Percentiles rank a stretch among this genome's conserved stretches.
Conservation (phyloP, 306 rosid genomes). For the Inga laurina region DNA sequence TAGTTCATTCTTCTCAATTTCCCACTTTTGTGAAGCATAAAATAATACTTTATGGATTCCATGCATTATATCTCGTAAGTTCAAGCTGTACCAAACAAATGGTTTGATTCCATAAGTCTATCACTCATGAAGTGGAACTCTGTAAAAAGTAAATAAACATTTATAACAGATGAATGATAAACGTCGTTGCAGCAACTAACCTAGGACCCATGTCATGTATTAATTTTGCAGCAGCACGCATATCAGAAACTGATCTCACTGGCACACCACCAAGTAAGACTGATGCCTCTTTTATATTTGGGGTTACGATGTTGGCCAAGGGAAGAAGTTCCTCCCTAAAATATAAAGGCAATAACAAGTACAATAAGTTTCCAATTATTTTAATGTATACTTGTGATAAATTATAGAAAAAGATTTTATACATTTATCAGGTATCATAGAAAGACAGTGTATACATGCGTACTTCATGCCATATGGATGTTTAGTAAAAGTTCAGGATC, state of each 20-base stretch:
- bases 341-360: slow-evolving; percentile 36
- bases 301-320: slow-evolving; percentile 83
- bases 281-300: slow-evolving; percentile 90
- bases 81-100: slow-evolving; percentile 6
- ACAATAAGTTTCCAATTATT: slow-evolving; percentile 26
- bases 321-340: slow-evolving; percentile 91
- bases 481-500: slow-evolving; percentile 11
- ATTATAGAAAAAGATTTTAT: background rate
- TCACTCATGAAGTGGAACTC: slow-evolving; percentile 6
- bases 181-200: slow-evolving; percentile 44
- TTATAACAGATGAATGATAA: background rate
- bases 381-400: slow-evolving; percentile 11
- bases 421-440: slow-evolving; percentile 4
- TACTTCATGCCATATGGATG: slow-evolving; percentile 15
- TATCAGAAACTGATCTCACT: slow-evolving; percentile 77
- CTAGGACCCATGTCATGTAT: slow-evolving; percentile 81
- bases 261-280: slow-evolving; percentile 71
- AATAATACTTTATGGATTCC: background rate
- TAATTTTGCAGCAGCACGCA: slow-evolving; percentile 80
- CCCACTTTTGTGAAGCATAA: background rate
- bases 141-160: background rate
- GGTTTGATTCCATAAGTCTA: slow-evolving; percentile 1
- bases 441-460: background rate
- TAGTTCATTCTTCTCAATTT: slow-evolving; percentile 6
- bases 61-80: background rate